These are phyloP conservation scores for Strobilomyces confusus DNA, from an alignment of 768 basidiomycete genomes.

Conservation along the genomic window DNA sequence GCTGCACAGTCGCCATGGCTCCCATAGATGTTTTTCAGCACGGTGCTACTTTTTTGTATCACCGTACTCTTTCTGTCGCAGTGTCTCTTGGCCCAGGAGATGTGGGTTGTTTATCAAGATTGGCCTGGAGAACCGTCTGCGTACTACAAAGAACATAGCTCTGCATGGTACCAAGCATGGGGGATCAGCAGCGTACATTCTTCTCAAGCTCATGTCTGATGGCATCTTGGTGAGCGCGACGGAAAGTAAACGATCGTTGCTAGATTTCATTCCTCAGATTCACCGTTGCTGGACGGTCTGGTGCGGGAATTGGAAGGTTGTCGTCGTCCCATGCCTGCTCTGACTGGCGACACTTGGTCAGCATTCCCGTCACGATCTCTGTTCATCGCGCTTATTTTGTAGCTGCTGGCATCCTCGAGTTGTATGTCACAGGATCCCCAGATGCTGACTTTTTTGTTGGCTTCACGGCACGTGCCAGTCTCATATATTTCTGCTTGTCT, in stretches of 20 bases:
- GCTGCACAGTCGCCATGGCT: not conserved
- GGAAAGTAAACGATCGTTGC: not conserved
- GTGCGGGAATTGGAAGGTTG: not conserved
- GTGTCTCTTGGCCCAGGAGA: too few species aligned
- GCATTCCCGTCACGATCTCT: too few species aligned
- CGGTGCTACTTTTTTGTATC: not conserved
- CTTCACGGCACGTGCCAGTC: not conserved
- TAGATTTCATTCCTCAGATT: not conserved
- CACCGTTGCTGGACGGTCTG: not conserved
- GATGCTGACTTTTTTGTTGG: not conserved
- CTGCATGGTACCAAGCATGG: not conserved
- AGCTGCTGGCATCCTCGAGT: not conserved
- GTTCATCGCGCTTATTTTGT: not conserved
- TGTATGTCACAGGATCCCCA: not conserved
- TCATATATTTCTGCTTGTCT: not conserved
- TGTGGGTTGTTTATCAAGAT: not conserved
- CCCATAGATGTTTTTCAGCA: not conserved
- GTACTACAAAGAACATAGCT: not conserved
- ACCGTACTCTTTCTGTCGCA: not conserved
- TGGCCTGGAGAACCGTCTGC: not conserved
- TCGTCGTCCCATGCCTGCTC: not conserved
- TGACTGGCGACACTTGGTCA: not conserved
- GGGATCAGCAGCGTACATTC: not conserved
- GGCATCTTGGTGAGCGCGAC: not conserved
- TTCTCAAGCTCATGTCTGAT: not conserved